Conservation (phyloP, 352 stramenopile genomes). For the Globisporangium paddicum region DNA sequence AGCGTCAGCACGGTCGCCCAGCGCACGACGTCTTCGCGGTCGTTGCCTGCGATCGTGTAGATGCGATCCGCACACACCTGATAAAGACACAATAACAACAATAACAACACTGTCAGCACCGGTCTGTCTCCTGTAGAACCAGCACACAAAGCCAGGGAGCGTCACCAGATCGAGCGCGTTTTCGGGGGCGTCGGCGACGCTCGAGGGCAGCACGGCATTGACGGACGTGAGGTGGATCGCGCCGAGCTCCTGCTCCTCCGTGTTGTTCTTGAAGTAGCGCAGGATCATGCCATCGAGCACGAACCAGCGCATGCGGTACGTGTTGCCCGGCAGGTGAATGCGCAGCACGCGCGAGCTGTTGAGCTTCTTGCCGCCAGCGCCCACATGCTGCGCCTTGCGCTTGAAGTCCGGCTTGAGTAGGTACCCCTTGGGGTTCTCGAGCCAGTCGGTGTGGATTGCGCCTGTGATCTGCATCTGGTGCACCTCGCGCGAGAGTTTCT, state of each 20-base stretch:
- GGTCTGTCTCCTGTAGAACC: not conserved
- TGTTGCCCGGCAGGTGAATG: slow-evolving; percentile 73
- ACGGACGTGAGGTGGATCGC: slow-evolving; percentile 85
- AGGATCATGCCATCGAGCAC: slow-evolving; percentile 87
- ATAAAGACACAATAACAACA: not conserved
- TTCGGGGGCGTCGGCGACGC: slow-evolving; percentile 81
- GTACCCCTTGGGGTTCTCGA: slow-evolving; percentile 88
- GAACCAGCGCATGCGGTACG: slow-evolving; percentile 83
- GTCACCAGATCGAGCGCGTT: slow-evolving; percentile 79
- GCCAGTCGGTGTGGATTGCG: slow-evolving; percentile 86
- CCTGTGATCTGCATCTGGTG: slow-evolving; percentile 88
- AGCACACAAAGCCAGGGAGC: not conserved
- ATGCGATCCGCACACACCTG: slow-evolving; percentile 85
- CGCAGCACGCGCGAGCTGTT: slow-evolving; percentile 73
- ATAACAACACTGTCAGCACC: not conserved
- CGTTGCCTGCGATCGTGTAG: slow-evolving; percentile 83
- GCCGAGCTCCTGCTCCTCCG: slow-evolving; percentile 85
- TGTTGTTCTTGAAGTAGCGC: slow-evolving; percentile 85
- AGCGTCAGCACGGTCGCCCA: slow-evolving; percentile 86
- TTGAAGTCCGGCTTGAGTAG: slow-evolving; percentile 88
- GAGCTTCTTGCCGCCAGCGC: slow-evolving; percentile 82
- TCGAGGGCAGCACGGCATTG: slow-evolving; percentile 84
- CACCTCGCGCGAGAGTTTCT: slow-evolving; percentile 87
- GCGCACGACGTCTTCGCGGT: slow-evolving; percentile 86
- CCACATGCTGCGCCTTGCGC: slow-evolving; percentile 80